phyloP scores from a whole-genome alignment of 2,329 filamentous ascomycete species.

The Mycosphaerella arachidis region DNA sequence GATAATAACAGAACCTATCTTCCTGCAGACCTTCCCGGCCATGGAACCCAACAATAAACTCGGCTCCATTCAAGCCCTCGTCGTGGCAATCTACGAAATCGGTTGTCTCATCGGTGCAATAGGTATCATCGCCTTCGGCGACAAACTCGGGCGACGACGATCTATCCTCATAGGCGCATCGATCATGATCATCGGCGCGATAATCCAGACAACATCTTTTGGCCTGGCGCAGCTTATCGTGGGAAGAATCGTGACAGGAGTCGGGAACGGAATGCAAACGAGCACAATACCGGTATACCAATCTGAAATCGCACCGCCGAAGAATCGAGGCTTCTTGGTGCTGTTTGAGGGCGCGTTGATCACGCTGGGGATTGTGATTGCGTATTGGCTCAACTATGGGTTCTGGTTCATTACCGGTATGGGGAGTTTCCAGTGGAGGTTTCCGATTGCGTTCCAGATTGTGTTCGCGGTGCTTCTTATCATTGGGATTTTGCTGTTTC shows the following conservation, averaged over 20 bases:
- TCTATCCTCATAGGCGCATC: conserved; percentile 56
- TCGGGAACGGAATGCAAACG: conserved; percentile 51
- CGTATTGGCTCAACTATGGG: conserved; percentile 50
- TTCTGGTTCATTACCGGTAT: conserved; percentile 33
- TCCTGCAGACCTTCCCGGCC: conserved; percentile 38
- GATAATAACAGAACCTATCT: conserved; percentile 40
- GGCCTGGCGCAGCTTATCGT: conserved; percentile 45
- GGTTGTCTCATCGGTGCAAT: conserved; percentile 36
- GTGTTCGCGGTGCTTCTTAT: conserved; percentile 47
- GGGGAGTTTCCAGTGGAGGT: conserved; percentile 44
- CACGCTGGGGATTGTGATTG: conserved; percentile 23
- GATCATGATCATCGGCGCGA: conserved; percentile 56
- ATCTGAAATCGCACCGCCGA: conserved; percentile 48
- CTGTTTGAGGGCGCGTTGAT: conserved; percentile 48
- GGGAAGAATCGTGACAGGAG: conserved; percentile 49
- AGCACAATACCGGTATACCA: conserved; percentile 48
- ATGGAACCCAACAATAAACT: conserved; percentile 31
- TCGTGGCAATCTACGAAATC: conserved; percentile 32
- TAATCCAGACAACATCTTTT: conserved; percentile 53
- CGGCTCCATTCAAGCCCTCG: conserved; percentile 29
- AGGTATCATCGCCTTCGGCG: conserved; percentile 46
- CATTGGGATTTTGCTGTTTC: conserved; percentile 46
- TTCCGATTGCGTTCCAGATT: conserved; percentile 52
- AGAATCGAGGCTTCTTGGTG: conserved; percentile 39
- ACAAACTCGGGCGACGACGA: conserved; percentile 53